Evolutionary conservation across 2,329 filamentous ascomycete genomes (phyloP).

Genomic region (Pochonia chlamydosporia): DNA sequence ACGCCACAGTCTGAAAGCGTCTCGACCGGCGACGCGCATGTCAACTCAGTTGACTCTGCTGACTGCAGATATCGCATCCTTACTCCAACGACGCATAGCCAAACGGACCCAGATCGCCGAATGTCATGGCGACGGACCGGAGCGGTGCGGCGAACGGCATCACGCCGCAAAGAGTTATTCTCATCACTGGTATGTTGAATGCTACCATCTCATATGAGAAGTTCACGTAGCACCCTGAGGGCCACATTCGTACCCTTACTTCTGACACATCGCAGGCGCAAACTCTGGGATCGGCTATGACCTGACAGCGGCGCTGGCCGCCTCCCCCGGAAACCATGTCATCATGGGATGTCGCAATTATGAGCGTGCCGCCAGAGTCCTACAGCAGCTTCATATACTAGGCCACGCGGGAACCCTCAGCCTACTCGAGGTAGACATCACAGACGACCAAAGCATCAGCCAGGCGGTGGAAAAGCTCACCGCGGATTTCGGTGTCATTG

Average conservation of each 20-base stretch:
- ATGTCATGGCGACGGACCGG: background rate
- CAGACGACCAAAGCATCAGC: slow-evolving; percentile 50
- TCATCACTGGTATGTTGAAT: slow-evolving; percentile 24
- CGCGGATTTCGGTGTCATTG: slow-evolving; percentile 41
- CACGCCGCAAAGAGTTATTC: slow-evolving; percentile 4
- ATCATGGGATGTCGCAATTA: slow-evolving; percentile 28
- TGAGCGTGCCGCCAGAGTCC: slow-evolving; percentile 30
- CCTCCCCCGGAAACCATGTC: slow-evolving; percentile 32
- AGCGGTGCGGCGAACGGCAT: background rate
- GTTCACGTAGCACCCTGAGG: too few species aligned
- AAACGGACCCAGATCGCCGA: background rate
- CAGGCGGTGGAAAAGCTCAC: slow-evolving; percentile 46
- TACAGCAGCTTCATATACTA: slow-evolving; percentile 24
- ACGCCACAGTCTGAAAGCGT: too few species aligned
- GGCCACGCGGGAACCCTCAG: slow-evolving; percentile 52
- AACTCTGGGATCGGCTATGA: slow-evolving; percentile 43
- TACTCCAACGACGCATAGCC: too few species aligned
- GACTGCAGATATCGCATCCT: too few species aligned
- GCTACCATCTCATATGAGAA: too few species aligned
- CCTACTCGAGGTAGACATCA: slow-evolving; percentile 51
- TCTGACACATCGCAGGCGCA: slow-evolving; percentile 21
- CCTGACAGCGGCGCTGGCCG: slow-evolving; percentile 26
- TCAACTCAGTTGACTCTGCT: too few species aligned
- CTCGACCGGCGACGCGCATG: too few species aligned
- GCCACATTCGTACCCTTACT: too few species aligned